These are phyloP conservation scores for Microcyclosporella mali DNA, from an alignment of 2,329 filamentous ascomycete genomes.

Conservation along the genomic window DNA sequence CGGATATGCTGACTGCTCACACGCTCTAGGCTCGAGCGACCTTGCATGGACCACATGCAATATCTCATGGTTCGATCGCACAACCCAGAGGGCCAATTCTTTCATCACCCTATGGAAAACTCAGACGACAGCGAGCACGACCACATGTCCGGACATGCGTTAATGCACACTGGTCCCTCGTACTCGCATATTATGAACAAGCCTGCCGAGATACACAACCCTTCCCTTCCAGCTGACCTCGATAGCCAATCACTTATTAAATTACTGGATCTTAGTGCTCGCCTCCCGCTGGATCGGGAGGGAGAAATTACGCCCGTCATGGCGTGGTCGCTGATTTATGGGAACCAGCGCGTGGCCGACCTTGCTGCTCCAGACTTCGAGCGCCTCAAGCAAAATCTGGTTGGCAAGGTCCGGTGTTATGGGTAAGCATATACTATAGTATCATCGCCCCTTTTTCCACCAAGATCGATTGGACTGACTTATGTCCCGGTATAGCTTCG, in stretches of 20 bases:
- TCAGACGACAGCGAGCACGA: constrained; percentile 52
- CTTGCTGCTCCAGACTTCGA: constrained; percentile 36
- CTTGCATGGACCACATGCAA: constrained; percentile 87
- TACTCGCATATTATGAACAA: constrained; percentile 53
- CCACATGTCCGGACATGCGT: constrained; percentile 68
- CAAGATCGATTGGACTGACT: constrained; percentile 2
- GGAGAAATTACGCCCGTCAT: constrained; percentile 93
- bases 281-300: constrained; percentile 63
- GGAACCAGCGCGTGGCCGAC: constrained; percentile 62
- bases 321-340: constrained; percentile 79
- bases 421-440: constrained; percentile 55
- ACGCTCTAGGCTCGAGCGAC: constrained; percentile 67
- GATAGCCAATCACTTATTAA: constrained; percentile 70
- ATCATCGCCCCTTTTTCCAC: not conserved
- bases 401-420: constrained; percentile 81
- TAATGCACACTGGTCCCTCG: constrained; percentile 89
- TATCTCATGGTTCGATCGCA: constrained; percentile 60
- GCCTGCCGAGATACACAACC: constrained; percentile 52
- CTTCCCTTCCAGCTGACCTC: constrained; percentile 69
- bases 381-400: constrained; percentile 40
- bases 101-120: constrained; percentile 35
- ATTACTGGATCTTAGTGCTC: constrained; percentile 75
- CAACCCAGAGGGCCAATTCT: constrained; percentile 36
- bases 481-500: constrained; percentile 45
- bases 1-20: constrained; percentile 25